Conservation (phyloP, 148 eudicot genomes). For the Camellia granthamiana region DNA sequence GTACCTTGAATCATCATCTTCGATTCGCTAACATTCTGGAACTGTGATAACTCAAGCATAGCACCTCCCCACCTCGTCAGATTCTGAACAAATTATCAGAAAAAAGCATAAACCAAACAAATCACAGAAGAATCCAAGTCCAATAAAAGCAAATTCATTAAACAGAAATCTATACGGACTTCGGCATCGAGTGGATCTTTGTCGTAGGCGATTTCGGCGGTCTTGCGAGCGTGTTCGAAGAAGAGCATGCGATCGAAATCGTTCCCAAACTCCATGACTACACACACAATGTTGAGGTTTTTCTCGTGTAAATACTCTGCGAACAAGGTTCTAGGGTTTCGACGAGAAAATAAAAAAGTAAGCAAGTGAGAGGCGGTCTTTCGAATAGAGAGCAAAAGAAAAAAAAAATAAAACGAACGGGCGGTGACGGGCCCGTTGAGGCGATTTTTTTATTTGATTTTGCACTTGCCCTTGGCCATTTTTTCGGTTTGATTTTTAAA, state of each 20-base stretch:
- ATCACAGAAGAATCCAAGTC: background rate
- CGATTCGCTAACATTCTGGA: constrained; percentile 38
- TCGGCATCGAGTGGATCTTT: constrained; percentile 72
- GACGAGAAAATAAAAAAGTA: background rate
- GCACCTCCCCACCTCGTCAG: constrained; percentile 68
- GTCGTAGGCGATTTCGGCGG: constrained; percentile 55
- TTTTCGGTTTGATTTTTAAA: too few species aligned
- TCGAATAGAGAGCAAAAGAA: background rate
- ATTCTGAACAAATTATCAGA: constrained; percentile 33
- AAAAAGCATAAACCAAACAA: background rate
- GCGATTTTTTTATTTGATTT: background rate
- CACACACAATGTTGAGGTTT: background rate
- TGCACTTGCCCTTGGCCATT: too few species aligned
- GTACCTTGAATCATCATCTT: constrained; percentile 51
- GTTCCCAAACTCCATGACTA: constrained; percentile 51
- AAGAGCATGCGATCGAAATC: constrained; percentile 69
- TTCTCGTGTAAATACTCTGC: background rate
- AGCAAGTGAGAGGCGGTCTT: background rate
- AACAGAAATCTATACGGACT: constrained; percentile 27
- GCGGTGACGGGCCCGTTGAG: background rate
- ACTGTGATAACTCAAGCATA: constrained; percentile 56
- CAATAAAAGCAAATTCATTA: background rate
- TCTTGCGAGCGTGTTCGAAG: constrained; percentile 79
- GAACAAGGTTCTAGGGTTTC: background rate
- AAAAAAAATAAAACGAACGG: background rate